Conservation (phyloP, 495 filamentous ascomycete species). For the Patellaria atrata region DNA sequence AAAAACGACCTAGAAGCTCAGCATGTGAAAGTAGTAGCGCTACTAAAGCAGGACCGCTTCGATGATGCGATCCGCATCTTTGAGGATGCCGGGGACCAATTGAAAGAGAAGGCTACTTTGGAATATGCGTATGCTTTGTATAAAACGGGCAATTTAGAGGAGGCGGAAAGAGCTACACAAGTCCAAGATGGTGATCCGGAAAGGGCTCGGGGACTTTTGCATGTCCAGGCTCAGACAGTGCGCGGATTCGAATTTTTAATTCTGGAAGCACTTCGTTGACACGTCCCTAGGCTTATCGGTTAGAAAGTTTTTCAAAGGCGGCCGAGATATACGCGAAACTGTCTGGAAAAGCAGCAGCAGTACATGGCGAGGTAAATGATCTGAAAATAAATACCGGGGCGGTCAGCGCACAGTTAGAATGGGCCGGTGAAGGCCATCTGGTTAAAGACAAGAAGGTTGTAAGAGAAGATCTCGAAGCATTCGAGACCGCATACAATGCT, state of each 20-base stretch:
- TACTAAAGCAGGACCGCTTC: conserved; percentile 87
- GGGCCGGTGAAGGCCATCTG: conserved; percentile 47
- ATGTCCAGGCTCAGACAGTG: conserved; percentile 81
- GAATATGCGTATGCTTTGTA: conserved; percentile 90
- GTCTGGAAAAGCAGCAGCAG: conserved; percentile 29
- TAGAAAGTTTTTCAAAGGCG: conserved; percentile 64
- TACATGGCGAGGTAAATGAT: conserved; percentile 65
- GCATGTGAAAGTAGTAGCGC: conserved; percentile 66
- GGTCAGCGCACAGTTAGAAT: conserved; percentile 72
- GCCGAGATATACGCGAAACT: conserved; percentile 55
- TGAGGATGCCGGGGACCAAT: conserved; percentile 49
- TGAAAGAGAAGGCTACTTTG: conserved; percentile 52
- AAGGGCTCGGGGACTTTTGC: conserved; percentile 46
- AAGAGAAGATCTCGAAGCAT: conserved; percentile 71
- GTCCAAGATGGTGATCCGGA: conserved; percentile 21
- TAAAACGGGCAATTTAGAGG: conserved; percentile 60
- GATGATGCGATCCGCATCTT: conserved; percentile 73
- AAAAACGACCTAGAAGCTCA: conserved; percentile 53
- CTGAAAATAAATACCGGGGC: conserved; percentile 73
- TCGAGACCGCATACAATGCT: conserved; percentile 87
- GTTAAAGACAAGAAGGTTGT: conserved; percentile 41
- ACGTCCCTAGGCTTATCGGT: conserved; percentile 50
- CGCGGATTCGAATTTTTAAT: conserved; percentile 16
- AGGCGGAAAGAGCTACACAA: conserved; percentile 48
- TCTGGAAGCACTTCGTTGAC: conserved; percentile 7